Conservation (phyloP, 371 early-diverging fungal species). For the Mortierella sp. region DNA sequence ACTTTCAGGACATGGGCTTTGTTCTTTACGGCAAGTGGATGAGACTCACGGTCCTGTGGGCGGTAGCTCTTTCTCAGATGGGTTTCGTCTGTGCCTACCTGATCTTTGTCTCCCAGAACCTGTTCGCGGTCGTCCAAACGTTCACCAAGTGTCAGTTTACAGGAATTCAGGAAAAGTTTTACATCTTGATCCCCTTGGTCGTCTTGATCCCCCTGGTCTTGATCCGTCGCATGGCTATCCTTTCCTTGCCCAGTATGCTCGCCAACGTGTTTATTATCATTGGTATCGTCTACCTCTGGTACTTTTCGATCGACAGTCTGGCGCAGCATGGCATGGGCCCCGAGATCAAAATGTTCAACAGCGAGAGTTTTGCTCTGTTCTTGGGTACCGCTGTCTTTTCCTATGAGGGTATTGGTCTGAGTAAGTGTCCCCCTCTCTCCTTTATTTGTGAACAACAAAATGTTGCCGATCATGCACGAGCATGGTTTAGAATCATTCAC, state of each 20-base stretch:
- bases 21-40: constrained; percentile 74
- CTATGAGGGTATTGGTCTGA: constrained; percentile 83
- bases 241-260: constrained; percentile 78
- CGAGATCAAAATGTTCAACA: constrained; percentile 64
- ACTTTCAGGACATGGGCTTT: constrained; percentile 83
- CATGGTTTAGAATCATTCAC: neutral
- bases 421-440: constrained; percentile 28
- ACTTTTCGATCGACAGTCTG: constrained; percentile 68
- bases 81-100: constrained; percentile 85
- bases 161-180: constrained; percentile 55
- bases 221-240: constrained; percentile 81
- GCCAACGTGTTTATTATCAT: constrained; percentile 84
- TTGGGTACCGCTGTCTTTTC: constrained; percentile 83
- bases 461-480: neutral
- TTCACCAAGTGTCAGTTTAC: constrained; percentile 65
- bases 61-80: constrained; percentile 73
- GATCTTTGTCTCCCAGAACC: constrained; percentile 84
- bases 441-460: neutral
- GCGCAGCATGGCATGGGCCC: constrained; percentile 26
- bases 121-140: constrained; percentile 70
- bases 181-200: constrained; percentile 77
- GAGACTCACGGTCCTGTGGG: constrained; percentile 69
- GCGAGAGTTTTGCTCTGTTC: constrained; percentile 71
- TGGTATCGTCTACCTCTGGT: constrained; percentile 80
- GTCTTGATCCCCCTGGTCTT: constrained; percentile 82